These are phyloP conservation scores for Arachnopeziza araneosa DNA, from an alignment of 2,329 filamentous ascomycete species.

Conservation along the genomic window DNA sequence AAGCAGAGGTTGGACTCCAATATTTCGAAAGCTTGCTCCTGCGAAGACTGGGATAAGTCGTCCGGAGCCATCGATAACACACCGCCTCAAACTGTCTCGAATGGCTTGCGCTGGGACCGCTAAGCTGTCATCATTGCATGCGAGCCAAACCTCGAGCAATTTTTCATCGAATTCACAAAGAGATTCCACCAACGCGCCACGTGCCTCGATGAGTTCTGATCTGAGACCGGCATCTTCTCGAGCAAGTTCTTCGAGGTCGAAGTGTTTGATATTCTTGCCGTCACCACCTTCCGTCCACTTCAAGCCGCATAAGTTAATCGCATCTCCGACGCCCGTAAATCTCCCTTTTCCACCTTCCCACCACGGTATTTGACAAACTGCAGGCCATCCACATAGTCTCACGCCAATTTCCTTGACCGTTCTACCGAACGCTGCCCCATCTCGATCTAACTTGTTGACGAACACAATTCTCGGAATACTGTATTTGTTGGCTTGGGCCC, in stretches of 20 bases:
- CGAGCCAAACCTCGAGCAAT: constrained; percentile 79
- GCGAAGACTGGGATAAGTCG: constrained; percentile 81
- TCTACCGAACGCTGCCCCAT: constrained; percentile 74
- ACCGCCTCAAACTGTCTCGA: constrained; percentile 66
- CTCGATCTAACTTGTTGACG: constrained; percentile 80
- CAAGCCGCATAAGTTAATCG: constrained; percentile 68
- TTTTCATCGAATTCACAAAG: constrained; percentile 84
- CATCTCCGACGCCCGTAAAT: constrained; percentile 80
- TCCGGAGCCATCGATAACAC: constrained; percentile 62
- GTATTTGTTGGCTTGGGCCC: constrained; percentile 83
- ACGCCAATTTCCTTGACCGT: constrained; percentile 82
- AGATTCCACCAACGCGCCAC: constrained; percentile 72
- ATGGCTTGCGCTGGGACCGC: constrained; percentile 62
- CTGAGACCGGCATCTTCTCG: constrained; percentile 44
- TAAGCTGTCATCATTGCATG: constrained; percentile 66
- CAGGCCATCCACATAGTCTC: constrained; percentile 75
- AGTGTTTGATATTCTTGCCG: constrained; percentile 55
- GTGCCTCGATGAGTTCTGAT: constrained; percentile 67
- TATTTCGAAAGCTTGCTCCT: constrained; percentile 87
- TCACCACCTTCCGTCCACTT: constrained; percentile 65
- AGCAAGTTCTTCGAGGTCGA: constrained; percentile 48
- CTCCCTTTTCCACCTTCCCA: constrained; percentile 69
- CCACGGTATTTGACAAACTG: constrained; percentile 93
- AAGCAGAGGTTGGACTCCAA: constrained; percentile 86
- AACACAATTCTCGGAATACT: constrained; percentile 77